Conservation (phyloP, 1,284 basidiomycete species). For the Ganoderma multipileum region DNA sequence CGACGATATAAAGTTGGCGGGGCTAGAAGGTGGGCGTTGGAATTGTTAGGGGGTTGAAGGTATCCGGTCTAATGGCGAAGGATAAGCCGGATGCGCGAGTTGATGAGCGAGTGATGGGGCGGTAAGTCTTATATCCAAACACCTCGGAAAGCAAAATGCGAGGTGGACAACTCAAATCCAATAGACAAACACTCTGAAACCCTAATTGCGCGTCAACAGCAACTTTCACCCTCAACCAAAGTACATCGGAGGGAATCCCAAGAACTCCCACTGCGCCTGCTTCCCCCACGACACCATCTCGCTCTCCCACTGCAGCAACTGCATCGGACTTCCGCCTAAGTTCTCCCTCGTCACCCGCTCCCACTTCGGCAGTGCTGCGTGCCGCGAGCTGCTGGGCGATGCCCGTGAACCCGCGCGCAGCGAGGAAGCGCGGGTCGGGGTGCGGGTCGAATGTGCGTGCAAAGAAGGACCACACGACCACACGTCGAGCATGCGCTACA, state of each 20-base stretch:
- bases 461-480: conserved; percentile 51
- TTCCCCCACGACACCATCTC: conserved; percentile 37
- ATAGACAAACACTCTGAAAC: background rate
- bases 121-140: no score
- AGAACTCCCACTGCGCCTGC: conserved; percentile 38
- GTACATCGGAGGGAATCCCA: conserved; percentile 33
- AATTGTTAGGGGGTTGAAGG: no score
- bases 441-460: conserved; percentile 50
- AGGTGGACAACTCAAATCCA: no score
- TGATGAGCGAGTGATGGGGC: no score
- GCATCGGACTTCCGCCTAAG: conserved; percentile 29
- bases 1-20: no score
- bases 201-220: background rate
- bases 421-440: conserved; percentile 44
- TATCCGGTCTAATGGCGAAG: no score
- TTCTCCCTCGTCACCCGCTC: conserved; percentile 34
- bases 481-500: conserved; percentile 44
- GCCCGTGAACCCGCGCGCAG: conserved; percentile 40
- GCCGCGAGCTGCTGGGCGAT: conserved; percentile 31
- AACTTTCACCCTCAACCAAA: conserved; percentile 23
- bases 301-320: conserved; percentile 38
- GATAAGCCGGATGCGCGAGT: no score
- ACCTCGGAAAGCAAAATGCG: background rate
- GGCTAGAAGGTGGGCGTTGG: no score
- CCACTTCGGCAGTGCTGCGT: conserved; percentile 36